Conservation (phyloP, 768 basidiomycete species). For the Austroboletus eburneus region DNA sequence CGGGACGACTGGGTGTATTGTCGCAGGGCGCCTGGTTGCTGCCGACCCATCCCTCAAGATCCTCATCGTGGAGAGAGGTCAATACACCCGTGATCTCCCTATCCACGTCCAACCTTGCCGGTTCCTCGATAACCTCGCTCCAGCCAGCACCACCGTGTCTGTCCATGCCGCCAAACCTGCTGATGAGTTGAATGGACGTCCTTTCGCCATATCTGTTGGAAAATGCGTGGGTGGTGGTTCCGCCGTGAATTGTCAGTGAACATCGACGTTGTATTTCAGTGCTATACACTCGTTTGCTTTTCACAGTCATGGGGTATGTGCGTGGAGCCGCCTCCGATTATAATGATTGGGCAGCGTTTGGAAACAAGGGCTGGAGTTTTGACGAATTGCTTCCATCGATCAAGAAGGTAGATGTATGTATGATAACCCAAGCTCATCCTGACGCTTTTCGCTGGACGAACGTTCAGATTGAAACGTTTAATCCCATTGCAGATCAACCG, state of each 20-base stretch:
- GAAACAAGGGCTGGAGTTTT: slow-evolving; percentile 25
- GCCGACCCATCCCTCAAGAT: slow-evolving; percentile 26
- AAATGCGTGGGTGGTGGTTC: slow-evolving; percentile 55
- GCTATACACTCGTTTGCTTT: background rate
- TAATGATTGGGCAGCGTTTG: slow-evolving; percentile 23
- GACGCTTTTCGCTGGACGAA: background rate
- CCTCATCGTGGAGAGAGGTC: slow-evolving; percentile 12
- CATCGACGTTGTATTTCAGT: background rate
- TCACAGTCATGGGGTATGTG: slow-evolving; percentile 16
- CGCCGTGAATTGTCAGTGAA: slow-evolving; percentile 21
- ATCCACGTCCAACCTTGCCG: slow-evolving; percentile 20
- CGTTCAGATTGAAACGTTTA: slow-evolving; percentile 32
- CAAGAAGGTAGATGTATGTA: slow-evolving; percentile 17
- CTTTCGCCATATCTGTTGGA: slow-evolving; percentile 4
- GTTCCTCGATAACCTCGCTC: slow-evolving; percentile 12
- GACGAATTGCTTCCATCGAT: slow-evolving; percentile 24
- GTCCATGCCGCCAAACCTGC: slow-evolving; percentile 10
- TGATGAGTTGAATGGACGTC: slow-evolving; percentile 12
- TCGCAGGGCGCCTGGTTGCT: slow-evolving; percentile 23
- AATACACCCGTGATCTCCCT: slow-evolving; percentile 15
- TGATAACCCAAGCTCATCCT: too few species aligned
- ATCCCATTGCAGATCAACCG: slow-evolving; percentile 19
- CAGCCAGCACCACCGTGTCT: slow-evolving; percentile 15
- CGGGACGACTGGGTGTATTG: slow-evolving; percentile 27
- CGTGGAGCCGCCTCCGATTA: slow-evolving; percentile 27